These are phyloP conservation scores for Aphanoascus verrucosus DNA, from an alignment of 2,329 filamentous ascomycete species.

Conservation along the genomic window DNA sequence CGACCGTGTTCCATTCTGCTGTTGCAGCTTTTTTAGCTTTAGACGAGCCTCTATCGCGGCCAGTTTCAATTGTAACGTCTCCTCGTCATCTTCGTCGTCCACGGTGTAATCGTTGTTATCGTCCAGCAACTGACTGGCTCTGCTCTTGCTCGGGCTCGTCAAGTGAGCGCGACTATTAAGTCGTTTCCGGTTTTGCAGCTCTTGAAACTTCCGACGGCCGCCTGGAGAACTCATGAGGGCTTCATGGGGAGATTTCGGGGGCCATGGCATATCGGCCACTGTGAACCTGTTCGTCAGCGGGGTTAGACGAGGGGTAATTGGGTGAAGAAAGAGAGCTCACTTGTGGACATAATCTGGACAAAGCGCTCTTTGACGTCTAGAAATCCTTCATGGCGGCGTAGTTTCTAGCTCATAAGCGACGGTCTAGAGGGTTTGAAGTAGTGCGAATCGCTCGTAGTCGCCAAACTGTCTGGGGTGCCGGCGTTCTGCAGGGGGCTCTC, in stretches of 20 bases:
- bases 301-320: background rate
- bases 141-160: constrained; percentile 15
- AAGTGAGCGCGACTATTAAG: constrained; percentile 46
- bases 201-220: constrained; percentile 64
- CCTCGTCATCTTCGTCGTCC: constrained; percentile 68
- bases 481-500: background rate
- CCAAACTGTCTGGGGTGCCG: background rate
- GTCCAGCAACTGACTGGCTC: constrained; percentile 14
- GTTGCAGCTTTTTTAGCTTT: constrained; percentile 76
- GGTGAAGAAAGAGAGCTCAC: constrained; percentile 17
- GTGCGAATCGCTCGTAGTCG: background rate
- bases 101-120: constrained; percentile 29
- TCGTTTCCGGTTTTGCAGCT: constrained; percentile 54
- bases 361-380: background rate
- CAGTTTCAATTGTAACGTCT: constrained; percentile 74
- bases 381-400: background rate
- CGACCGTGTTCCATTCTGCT: constrained; percentile 46
- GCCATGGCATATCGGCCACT: constrained; percentile 38
- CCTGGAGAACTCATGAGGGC: constrained; percentile 60
- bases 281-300: background rate
- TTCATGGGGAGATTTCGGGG: constrained; percentile 52
- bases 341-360: constrained; percentile 16
- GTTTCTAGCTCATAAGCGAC: background rate
- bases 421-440: background rate
- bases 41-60: constrained; percentile 80